phyloP scores from a whole-genome alignment of 1,284 basidiomycete species.

The Caloboletus firmus region DNA sequence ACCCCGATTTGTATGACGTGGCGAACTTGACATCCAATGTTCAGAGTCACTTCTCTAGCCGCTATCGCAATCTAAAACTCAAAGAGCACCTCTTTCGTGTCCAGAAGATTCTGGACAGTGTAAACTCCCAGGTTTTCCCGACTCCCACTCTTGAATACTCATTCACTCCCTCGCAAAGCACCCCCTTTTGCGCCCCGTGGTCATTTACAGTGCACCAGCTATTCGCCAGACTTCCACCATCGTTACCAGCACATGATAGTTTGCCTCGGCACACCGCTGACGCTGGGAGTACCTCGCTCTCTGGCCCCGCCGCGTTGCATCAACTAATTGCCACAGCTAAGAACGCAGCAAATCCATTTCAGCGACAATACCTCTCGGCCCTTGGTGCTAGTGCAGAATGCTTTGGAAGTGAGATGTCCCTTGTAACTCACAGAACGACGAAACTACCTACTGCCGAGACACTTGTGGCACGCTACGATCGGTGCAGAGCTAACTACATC shows the following conservation, averaged over 20 bases:
- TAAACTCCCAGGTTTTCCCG: too few species aligned
- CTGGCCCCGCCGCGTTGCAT: neutral
- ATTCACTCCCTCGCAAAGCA: neutral
- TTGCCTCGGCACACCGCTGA: neutral
- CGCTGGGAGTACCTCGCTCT: neutral
- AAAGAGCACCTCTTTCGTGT: neutral
- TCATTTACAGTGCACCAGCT: constrained; percentile 3
- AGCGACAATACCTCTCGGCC: constrained; percentile 14
- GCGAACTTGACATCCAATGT: neutral
- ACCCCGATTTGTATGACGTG: constrained; percentile 7
- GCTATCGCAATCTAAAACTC: constrained; percentile 17
- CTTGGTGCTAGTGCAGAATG: constrained; percentile 18
- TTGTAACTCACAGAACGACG: neutral
- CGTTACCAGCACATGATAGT: neutral
- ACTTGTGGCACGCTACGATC: constrained; percentile 6
- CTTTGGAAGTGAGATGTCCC: constrained; percentile 11
- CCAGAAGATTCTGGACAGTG: constrained; percentile 12
- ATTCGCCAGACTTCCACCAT: constrained; percentile 8
- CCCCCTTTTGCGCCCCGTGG: neutral
- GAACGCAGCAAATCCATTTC: constrained; percentile 14
- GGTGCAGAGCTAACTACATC: constrained; percentile 1
- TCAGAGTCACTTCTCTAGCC: constrained; percentile 7
- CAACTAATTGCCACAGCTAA: constrained; percentile 6
- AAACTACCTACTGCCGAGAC: constrained; percentile 3
- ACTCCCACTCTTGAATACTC: neutral